phyloP scores from a whole-genome alignment of 805 yeast species.

The Vanderwaltozyma polyspora region DNA sequence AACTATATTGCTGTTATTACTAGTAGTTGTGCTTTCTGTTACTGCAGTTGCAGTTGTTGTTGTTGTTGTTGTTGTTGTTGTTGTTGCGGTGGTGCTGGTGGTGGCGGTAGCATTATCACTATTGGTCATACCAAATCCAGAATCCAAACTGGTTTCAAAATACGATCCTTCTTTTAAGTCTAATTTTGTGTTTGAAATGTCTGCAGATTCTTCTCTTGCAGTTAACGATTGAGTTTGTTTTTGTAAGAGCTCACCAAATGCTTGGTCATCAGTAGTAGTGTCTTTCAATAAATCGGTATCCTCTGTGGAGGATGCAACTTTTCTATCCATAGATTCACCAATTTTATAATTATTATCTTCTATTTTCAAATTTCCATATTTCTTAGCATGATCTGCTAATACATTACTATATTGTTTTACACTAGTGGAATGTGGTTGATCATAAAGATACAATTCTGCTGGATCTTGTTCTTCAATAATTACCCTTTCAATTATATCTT shows the following conservation, averaged over 20 bases:
- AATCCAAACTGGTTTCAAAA: background rate
- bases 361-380: too few relatives aligned
- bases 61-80: too few relatives aligned
- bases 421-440: constrained; percentile 9
- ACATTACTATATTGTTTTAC: too few relatives aligned
- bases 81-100: too few relatives aligned
- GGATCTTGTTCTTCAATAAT: constrained; percentile 2
- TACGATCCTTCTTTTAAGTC: background rate
- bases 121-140: background rate
- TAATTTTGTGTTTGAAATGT: background rate
- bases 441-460: constrained; percentile 13
- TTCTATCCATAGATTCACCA: too few relatives aligned
- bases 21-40: too few relatives aligned
- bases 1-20: too few relatives aligned
- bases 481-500: background rate
- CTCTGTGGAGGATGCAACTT: too few relatives aligned
- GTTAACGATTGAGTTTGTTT: background rate
- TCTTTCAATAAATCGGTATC: too few relatives aligned
- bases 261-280: background rate
- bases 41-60: too few relatives aligned
- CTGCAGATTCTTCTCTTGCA: background rate
- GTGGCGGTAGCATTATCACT: background rate
- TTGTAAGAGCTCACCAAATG: background rate
- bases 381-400: too few relatives aligned
- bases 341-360: background rate